Percentiles rank a stretch among this genome's conserved stretches.
Conservation (phyloP, 306 rosid genomes). For the Citrullus colocynthis region DNA sequence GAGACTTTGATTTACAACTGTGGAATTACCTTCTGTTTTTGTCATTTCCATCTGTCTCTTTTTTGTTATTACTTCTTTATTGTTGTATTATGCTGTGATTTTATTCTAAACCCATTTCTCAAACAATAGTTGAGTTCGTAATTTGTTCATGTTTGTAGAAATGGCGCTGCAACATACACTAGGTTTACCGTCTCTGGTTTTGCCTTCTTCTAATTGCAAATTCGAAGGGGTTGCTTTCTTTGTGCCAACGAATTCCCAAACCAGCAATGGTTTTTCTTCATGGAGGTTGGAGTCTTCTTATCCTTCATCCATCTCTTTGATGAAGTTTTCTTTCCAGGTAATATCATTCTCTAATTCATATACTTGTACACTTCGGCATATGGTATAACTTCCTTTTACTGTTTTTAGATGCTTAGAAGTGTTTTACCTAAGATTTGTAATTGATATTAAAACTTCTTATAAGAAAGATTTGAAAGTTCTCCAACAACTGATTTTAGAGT, state of each 20-base stretch:
- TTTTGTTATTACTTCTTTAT: background rate
- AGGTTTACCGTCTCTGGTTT: constrained; percentile 14
- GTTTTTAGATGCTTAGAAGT: background rate
- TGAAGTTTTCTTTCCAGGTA: background rate
- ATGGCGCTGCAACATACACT: constrained; percentile 37
- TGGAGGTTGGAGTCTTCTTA: background rate
- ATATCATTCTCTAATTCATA: background rate
- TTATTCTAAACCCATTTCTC: background rate
- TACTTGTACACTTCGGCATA: background rate
- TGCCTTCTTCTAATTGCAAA: constrained; percentile 16
- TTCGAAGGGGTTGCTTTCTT: constrained; percentile 12
- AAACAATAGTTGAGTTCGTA: background rate
- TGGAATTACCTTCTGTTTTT: too few species aligned
- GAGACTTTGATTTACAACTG: too few species aligned
- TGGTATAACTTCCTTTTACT: background rate
- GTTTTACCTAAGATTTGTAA: background rate
- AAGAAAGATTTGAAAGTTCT: background rate
- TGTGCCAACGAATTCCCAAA: background rate
- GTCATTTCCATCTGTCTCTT: background rate
- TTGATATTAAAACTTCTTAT: background rate
- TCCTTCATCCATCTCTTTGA: background rate
- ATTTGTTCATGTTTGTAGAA: background rate
- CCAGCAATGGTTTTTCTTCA: constrained; percentile 3
- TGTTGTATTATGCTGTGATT: background rate
- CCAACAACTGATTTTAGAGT: background rate